A percentile compares a stretch with the other conserved stretches of the same genome.
Evolutionary conservation across 352 stramenopile species (phyloP).

Genomic region (Phytophthora palmivora): DNA sequence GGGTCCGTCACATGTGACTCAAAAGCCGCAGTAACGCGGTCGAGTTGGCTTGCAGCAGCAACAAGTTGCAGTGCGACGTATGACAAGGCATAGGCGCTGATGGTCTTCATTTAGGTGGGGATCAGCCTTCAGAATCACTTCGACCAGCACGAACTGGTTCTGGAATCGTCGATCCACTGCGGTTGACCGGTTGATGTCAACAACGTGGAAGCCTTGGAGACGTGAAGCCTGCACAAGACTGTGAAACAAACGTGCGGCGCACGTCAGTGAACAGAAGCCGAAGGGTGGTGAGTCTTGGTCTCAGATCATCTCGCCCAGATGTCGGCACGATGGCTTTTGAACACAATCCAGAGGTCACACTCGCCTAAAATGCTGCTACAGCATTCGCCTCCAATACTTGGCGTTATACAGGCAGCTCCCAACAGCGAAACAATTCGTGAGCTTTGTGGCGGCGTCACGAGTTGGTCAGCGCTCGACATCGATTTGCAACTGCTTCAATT

Average conservation of each 20-base stretch:
- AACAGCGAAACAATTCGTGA: no score
- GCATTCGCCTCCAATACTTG: no score
- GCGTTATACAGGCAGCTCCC: background rate
- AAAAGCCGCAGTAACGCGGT: background rate
- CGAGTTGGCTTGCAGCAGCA: constrained; percentile 11
- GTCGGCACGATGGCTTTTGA: constrained; percentile 1
- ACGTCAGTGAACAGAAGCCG: constrained; percentile 17
- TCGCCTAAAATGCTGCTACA: no score
- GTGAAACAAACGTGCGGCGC: constrained; percentile 2
- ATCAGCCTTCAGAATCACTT: constrained; percentile 16
- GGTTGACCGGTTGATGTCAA: background rate
- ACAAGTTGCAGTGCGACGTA: constrained; percentile 14
- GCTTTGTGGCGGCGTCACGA: background rate
- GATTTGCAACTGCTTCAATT: constrained; percentile 28
- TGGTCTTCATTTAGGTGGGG: constrained; percentile 2
- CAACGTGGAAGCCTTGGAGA: background rate
- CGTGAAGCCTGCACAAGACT: no score
- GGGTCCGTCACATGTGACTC: background rate
- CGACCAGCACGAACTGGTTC: constrained; percentile 5
- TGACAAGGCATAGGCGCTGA: constrained; percentile 2
- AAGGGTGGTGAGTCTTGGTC: background rate
- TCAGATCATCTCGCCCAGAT: background rate
- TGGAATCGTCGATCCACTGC: background rate
- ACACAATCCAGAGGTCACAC: background rate
- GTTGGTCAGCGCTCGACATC: constrained; percentile 6